These are phyloP conservation scores for Aphanomyces stellatus DNA, from an alignment of 352 stramenopile species.

Conservation along the genomic window DNA sequence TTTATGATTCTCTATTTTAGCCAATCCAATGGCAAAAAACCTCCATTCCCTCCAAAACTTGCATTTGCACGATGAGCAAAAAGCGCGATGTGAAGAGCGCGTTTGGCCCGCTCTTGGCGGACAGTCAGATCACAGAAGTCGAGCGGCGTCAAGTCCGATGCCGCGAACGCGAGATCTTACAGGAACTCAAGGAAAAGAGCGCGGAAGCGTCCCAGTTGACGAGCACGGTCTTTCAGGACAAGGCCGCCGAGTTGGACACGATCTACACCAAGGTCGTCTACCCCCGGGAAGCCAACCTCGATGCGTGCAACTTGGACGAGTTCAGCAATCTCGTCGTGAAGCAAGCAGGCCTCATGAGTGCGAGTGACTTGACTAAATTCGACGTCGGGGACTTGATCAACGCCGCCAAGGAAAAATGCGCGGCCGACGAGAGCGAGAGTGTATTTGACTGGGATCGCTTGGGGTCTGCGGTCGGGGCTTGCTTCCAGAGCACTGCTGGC, in stretches of 20 bases:
- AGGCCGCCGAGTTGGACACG: constrained; percentile 52
- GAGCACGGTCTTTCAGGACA: constrained; percentile 46
- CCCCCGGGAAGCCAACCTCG: constrained; percentile 68
- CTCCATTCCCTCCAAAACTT: background rate
- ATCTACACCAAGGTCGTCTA: constrained; percentile 78
- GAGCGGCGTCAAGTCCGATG: constrained; percentile 64
- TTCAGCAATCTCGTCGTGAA: constrained; percentile 68
- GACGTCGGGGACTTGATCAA: constrained; percentile 59
- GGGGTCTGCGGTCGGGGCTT: constrained; percentile 47
- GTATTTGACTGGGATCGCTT: constrained; percentile 60
- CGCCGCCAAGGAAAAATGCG: constrained; percentile 34
- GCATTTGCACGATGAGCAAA: background rate
- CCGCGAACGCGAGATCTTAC: constrained; percentile 66
- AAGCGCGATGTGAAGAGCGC: background rate
- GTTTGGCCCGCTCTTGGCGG: constrained; percentile 1
- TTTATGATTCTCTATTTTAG: background rate
- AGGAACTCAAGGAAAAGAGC: constrained; percentile 64
- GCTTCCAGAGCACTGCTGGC: constrained; percentile 32
- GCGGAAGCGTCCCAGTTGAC: constrained; percentile 53
- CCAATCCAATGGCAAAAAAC: background rate
- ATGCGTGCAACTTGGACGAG: constrained; percentile 74
- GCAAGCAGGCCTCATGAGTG: constrained; percentile 56
- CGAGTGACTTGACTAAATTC: constrained; percentile 74
- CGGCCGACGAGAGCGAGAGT: constrained; percentile 25
- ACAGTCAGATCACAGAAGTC: constrained; percentile 41